Percentiles rank a stretch among this genome's conserved stretches.
Conservation (phyloP, 2,329 filamentous ascomycete species). For the Cytospora piceicola region DNA sequence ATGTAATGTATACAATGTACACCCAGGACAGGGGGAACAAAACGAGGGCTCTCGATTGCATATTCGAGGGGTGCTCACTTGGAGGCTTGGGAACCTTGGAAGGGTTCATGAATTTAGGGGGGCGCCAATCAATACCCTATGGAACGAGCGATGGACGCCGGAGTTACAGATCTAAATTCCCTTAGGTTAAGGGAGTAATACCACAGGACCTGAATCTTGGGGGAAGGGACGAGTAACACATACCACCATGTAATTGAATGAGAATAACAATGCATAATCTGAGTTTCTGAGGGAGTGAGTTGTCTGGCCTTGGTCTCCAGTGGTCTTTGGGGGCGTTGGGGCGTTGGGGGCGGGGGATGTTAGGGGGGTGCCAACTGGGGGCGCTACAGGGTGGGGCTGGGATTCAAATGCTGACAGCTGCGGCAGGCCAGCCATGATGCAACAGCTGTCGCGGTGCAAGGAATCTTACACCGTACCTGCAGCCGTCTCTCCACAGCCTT, state of each 20-base stretch:
- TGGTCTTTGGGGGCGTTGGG: too few relatives aligned
- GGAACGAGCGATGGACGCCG: not conserved
- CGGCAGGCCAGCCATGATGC: conserved; percentile 26
- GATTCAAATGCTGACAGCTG: not conserved
- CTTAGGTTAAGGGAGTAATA: not conserved
- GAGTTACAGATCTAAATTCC: not conserved
- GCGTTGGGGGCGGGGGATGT: too few relatives aligned
- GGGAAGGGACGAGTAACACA: not conserved
- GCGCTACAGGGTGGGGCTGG: not conserved
- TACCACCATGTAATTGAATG: not conserved
- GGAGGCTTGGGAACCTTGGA: not conserved
- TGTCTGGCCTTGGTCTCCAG: too few relatives aligned
- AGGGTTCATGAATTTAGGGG: not conserved
- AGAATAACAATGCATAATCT: not conserved
- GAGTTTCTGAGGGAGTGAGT: not conserved
- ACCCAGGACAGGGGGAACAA: not conserved
- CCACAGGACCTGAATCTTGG: not conserved
- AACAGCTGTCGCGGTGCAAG: conserved; percentile 23
- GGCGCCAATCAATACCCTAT: conserved; percentile 24
- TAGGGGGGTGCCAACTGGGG: not conserved
- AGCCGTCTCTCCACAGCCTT: conserved; percentile 16
- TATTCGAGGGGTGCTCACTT: not conserved
- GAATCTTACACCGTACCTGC: conserved; percentile 13
- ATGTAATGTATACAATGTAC: conserved; percentile 10
- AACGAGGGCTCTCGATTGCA: not conserved